Conservation (phyloP, 345 rosid species). For the Moricandia arvensis region DNA sequence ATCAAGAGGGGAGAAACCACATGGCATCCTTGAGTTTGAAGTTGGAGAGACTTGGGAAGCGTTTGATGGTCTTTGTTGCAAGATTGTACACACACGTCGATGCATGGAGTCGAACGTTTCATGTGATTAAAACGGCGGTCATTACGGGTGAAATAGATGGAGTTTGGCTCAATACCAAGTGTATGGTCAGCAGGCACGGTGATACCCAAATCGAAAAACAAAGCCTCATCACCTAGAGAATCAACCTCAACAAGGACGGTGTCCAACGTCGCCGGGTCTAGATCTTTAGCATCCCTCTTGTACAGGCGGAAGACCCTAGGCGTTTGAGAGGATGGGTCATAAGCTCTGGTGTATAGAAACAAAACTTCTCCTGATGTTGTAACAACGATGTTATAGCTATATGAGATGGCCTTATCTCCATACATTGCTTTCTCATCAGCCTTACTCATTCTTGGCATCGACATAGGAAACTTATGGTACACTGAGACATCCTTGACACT, state of each 20-base stretch:
- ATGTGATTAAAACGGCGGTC: neutral
- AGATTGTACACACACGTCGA: neutral
- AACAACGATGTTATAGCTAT: neutral
- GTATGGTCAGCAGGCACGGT: neutral
- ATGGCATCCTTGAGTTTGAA: too few relatives aligned
- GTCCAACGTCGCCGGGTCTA: neutral
- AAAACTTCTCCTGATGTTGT: neutral
- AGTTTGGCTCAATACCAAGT: slow-evolving; percentile 3
- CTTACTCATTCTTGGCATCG: neutral
- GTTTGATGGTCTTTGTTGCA: neutral
- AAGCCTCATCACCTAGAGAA: neutral
- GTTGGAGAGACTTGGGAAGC: too few relatives aligned
- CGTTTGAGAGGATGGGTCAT: neutral
- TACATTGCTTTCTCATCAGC: neutral
- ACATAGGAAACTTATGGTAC: neutral
- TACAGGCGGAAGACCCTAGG: neutral
- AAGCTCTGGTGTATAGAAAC: neutral
- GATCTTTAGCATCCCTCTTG: neutral
- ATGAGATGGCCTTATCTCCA: neutral
- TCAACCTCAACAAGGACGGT: neutral
- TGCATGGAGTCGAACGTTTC: neutral
- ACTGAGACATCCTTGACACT: neutral
- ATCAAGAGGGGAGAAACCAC: slow-evolving; percentile 1
- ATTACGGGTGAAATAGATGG: neutral
- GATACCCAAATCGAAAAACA: neutral